Evolutionary conservation across 495 filamentous ascomycete species (phyloP).

Genomic region (Hypoxylon trugodes): DNA sequence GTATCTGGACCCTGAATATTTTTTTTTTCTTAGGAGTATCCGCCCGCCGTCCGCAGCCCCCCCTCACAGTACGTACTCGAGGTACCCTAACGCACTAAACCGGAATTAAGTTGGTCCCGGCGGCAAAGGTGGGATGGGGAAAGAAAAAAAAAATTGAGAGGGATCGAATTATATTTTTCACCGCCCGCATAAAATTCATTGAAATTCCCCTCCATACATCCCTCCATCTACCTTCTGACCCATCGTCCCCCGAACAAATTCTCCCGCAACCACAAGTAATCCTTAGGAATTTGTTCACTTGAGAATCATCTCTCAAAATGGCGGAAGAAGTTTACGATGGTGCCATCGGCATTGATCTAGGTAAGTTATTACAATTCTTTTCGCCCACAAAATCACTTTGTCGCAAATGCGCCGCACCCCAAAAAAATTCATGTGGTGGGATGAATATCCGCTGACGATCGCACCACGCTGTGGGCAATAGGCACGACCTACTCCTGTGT

Average conservation of each 20-base stretch:
- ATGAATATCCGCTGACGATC: slow-evolving; percentile 16
- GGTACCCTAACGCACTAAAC: slow-evolving; percentile 12
- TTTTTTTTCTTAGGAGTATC: no score
- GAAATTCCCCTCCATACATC: slow-evolving; percentile 33
- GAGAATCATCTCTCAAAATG: slow-evolving; percentile 61
- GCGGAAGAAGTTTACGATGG: slow-evolving; percentile 97
- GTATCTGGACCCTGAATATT: slow-evolving; percentile 19
- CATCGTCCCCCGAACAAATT: slow-evolving; percentile 19
- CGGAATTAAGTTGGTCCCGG: slow-evolving; percentile 37
- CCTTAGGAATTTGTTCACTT: slow-evolving; percentile 25
- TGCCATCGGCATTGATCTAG: slow-evolving; percentile 99
- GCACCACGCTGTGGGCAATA: slow-evolving; percentile 49
- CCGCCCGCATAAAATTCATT: slow-evolving; percentile 40
- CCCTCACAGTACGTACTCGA: slow-evolving; percentile 9
- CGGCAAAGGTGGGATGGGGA: slow-evolving; percentile 18
- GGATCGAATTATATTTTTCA: slow-evolving; percentile 29
- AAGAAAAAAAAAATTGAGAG: slow-evolving; percentile 37
- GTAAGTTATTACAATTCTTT: slow-evolving; percentile 61
- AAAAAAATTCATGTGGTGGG: slow-evolving; percentile 11
- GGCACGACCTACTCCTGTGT: slow-evolving; percentile 99
- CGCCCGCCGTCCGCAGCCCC: no score
- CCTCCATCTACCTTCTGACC: slow-evolving; percentile 8
- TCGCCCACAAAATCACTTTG: neutral
- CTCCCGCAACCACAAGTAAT: slow-evolving; percentile 14
- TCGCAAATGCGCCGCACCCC: slow-evolving; percentile 15